A percentile compares a stretch with the other conserved stretches of the same genome.
Conservation (phyloP, 768 basidiomycete species). For the Tylopilus plumbeoviolaceoides region DNA sequence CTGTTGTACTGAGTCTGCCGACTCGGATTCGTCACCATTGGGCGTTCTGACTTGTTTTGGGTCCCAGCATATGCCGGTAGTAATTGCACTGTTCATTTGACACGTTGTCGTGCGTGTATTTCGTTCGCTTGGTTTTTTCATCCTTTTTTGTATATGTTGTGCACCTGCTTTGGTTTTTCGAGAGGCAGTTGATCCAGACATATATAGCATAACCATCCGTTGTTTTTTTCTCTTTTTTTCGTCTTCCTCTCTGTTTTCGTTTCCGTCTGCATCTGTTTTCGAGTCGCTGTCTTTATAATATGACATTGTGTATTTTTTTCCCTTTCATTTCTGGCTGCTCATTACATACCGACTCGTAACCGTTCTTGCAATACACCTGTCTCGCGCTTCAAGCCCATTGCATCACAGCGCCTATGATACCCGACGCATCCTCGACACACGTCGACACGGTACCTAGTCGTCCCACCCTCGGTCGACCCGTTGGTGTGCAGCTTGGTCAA, state of each 20-base stretch:
- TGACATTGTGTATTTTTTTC: slow-evolving; percentile 17
- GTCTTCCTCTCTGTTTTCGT: too few species aligned
- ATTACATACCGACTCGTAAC: background rate
- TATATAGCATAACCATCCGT: slow-evolving; percentile 17
- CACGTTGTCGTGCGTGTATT: too few species aligned
- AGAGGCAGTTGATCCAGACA: slow-evolving; percentile 2
- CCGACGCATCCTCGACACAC: too few species aligned
- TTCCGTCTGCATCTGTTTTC: background rate
- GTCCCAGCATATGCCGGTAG: too few species aligned
- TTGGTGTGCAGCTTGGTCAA: slow-evolving; percentile 16
- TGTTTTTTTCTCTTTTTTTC: background rate
- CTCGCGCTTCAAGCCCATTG: too few species aligned
- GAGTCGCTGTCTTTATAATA: slow-evolving; percentile 6
- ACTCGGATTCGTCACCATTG: too few species aligned
- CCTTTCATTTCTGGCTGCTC: background rate
- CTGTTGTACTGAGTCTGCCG: too few species aligned
- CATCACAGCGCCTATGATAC: too few species aligned
- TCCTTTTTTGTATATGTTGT: background rate
- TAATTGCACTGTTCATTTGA: too few species aligned
- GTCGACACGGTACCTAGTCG: background rate
- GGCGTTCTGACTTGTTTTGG: too few species aligned
- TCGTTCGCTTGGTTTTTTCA: background rate
- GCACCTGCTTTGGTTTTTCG: too few species aligned
- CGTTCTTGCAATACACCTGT: background rate
- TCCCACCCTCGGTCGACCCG: slow-evolving; percentile 19